Percentiles rank a stretch among this genome's conserved stretches.
Evolutionary conservation across 2,329 filamentous ascomycete genomes (phyloP).

Genomic region (Claviceps sp.): DNA sequence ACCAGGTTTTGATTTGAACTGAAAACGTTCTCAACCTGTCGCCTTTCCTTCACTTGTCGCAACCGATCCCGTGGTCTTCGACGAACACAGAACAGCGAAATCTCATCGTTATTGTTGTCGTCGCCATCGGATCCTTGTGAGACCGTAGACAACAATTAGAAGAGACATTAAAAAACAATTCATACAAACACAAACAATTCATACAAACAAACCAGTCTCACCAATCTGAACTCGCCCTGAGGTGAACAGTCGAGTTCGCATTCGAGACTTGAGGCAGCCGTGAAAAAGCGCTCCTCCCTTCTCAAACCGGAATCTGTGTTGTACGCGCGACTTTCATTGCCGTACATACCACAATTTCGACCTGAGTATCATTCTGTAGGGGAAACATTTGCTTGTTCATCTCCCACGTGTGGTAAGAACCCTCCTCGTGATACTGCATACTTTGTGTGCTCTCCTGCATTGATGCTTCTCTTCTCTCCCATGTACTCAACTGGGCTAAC

Average conservation of each 20-base stretch:
- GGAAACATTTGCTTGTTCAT: slow-evolving; percentile 99
- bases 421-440: not conserved
- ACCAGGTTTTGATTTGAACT: slow-evolving; percentile 23
- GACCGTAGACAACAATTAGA: slow-evolving; percentile 25
- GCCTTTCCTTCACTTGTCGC: slow-evolving; percentile 15
- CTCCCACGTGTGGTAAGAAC: slow-evolving; percentile 61
- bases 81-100: slow-evolving; percentile 22
- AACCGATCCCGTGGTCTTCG: slow-evolving; percentile 22
- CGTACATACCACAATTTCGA: slow-evolving; percentile 9
- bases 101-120: slow-evolving; percentile 17
- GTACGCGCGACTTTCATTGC: slow-evolving; percentile 10
- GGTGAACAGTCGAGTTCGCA: slow-evolving; percentile 13
- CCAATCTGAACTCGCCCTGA: slow-evolving; percentile 17
- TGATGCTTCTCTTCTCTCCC: too few species aligned
- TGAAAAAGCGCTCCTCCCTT: not conserved
- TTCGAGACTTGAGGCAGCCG: slow-evolving; percentile 1
- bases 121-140: slow-evolving; percentile 20
- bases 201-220: slow-evolving; percentile 2
- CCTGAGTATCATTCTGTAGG: slow-evolving; percentile 38
- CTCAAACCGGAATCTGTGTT: slow-evolving; percentile 4
- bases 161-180: slow-evolving; percentile 11
- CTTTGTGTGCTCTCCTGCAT: not conserved
- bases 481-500: slow-evolving; percentile 1
- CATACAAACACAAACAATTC: slow-evolving; percentile 1
- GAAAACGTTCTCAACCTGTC: slow-evolving; percentile 27